Conservation (phyloP, 257 asterid species). For the Scutellaria barbata region DNA sequence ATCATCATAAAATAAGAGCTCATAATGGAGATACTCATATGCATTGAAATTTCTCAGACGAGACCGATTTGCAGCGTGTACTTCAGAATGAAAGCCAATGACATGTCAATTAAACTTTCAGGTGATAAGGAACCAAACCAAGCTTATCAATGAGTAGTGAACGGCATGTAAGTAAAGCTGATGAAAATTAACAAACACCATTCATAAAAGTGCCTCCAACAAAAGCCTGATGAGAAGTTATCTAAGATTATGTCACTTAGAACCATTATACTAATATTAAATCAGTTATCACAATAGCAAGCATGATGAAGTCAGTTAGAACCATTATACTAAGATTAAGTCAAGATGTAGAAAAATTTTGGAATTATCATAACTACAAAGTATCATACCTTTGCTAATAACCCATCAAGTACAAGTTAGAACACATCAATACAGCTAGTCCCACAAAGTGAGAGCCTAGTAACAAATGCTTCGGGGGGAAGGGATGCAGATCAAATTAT, state of each 20-base stretch:
- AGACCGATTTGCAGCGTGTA: conserved; percentile 17
- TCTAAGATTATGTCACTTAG: not conserved
- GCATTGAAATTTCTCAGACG: conserved; percentile 25
- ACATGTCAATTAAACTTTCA: not conserved
- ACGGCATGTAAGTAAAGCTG: conserved; percentile 26
- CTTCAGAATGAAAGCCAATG: conserved; percentile 4
- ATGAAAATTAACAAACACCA: not conserved
- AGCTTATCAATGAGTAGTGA: conserved; percentile 9
- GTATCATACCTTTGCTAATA: conserved; percentile 14
- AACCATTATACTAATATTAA: not conserved
- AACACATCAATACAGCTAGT: conserved; percentile 20
- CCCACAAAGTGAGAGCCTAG: conserved; percentile 1
- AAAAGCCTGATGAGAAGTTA: not conserved
- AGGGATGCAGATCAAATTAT: conserved; percentile 23
- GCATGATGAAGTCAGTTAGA: conserved; percentile 11
- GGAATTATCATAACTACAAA: not conserved
- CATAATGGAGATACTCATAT: not conserved
- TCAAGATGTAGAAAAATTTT: not conserved
- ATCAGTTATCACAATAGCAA: conserved; percentile 21
- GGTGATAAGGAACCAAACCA: conserved; percentile 17
- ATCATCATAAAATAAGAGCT: not conserved
- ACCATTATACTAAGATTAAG: not conserved
- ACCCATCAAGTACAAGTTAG: not conserved
- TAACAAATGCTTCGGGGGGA: conserved; percentile 5
- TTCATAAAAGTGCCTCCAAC: conserved; percentile 10